Evolutionary conservation across 2,329 filamentous ascomycete genomes (phyloP).

Genomic region (Fusarium sarcochroum): DNA sequence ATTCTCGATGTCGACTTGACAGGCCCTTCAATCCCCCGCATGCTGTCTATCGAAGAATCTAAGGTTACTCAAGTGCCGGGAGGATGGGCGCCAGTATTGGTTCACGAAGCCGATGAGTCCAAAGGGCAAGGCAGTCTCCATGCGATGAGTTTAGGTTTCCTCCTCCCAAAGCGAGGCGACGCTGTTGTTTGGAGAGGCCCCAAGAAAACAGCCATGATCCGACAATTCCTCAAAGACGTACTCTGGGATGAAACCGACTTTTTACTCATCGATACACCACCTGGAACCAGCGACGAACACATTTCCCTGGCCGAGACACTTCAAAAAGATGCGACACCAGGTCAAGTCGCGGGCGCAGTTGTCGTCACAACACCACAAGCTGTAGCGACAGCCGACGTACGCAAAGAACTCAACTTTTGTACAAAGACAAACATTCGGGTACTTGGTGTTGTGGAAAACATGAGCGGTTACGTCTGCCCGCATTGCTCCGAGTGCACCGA

Average conservation of each 20-base stretch:
- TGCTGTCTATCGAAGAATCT: constrained; percentile 89
- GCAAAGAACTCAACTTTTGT: constrained; percentile 96
- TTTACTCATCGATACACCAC: constrained; percentile 94
- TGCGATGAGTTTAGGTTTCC: constrained; percentile 94
- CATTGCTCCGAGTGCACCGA: constrained; percentile 89
- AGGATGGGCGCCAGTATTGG: constrained; percentile 91
- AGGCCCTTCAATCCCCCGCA: constrained; percentile 94
- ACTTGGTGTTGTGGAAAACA: constrained; percentile 95
- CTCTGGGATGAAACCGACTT: constrained; percentile 92
- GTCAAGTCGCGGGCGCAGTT: constrained; percentile 87
- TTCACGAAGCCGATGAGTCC: constrained; percentile 74
- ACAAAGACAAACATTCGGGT: constrained; percentile 83
- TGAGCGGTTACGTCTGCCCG: constrained; percentile 91
- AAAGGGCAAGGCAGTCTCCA: constrained; percentile 73
- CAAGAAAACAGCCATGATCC: constrained; percentile 99
- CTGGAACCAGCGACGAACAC: constrained; percentile 96
- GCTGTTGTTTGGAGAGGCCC: constrained; percentile 98
- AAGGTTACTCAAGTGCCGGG: constrained; percentile 93
- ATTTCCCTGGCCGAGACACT: constrained; percentile 94
- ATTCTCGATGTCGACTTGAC: constrained; percentile 97
- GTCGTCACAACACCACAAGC: constrained; percentile 97
- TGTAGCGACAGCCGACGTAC: constrained; percentile 91
- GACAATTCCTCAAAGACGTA: constrained; percentile 94
- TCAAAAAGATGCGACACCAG: constrained; percentile 71
- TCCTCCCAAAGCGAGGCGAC: constrained; percentile 85